Evolutionary conservation across 1,284 basidiomycete genomes (phyloP).

Genomic region (Hortiboletus rubellus): DNA sequence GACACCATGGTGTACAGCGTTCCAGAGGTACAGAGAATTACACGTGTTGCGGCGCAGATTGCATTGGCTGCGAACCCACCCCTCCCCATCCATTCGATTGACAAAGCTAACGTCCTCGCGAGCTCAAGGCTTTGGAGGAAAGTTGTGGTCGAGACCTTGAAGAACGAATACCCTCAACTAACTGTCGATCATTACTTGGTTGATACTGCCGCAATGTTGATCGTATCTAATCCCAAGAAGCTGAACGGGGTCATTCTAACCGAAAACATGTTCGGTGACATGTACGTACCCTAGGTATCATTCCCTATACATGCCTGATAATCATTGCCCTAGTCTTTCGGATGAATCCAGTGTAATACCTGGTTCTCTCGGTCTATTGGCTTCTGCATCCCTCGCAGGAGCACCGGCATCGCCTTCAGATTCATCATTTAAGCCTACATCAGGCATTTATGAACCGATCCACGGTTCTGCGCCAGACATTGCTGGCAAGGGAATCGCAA

Average conservation of each 20-base stretch:
- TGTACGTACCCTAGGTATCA: conserved; percentile 55
- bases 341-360: conserved; percentile 98
- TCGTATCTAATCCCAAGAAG: conserved; percentile 90
- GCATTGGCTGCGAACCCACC: conserved; percentile 85
- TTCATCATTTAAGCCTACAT: conserved; percentile 68
- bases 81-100: conserved; percentile 88
- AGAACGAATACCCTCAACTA: conserved; percentile 85
- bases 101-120: conserved; percentile 99
- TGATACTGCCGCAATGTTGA: conserved; percentile 96
- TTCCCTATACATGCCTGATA: not conserved
- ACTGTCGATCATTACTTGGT: conserved; percentile 89
- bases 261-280: conserved; percentile 96
- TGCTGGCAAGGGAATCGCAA: conserved; percentile 92
- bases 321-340: conserved; percentile 65
- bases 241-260: conserved; percentile 95
- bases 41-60: conserved; percentile 93
- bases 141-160: conserved; percentile 82
- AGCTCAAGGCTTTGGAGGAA: conserved; percentile 94
- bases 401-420: conserved; percentile 75
- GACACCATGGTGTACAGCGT: conserved; percentile 94
- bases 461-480: conserved; percentile 97
- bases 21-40: conserved; percentile 91
- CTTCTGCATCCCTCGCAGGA: conserved; percentile 93
- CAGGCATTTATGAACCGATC: conserved; percentile 96
- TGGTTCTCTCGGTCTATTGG: conserved; percentile 93